A percentile compares a stretch with the other conserved stretches of the same genome.
phyloP scores from a whole-genome alignment of 106 monocot genomes.

The Allium sativum region DNA sequence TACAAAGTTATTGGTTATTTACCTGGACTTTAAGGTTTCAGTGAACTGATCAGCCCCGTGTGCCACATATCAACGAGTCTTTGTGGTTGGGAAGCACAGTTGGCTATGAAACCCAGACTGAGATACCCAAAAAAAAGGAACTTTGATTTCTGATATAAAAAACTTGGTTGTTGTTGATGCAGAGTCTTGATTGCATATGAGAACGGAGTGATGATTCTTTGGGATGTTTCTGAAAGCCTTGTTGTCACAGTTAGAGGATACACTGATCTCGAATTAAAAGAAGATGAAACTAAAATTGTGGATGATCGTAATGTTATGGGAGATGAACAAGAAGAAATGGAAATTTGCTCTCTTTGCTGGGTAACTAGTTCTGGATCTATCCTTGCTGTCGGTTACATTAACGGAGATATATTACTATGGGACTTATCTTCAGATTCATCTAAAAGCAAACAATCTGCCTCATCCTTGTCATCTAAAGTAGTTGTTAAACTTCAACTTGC shows the following conservation, averaged over 20 bases:
- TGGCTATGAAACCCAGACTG: too few species aligned
- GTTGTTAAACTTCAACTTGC: conserved; percentile 81
- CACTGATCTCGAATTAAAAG: conserved; percentile 52
- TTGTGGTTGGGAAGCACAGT: too few species aligned
- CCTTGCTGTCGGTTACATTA: conserved; percentile 83
- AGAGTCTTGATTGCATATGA: conserved; percentile 93
- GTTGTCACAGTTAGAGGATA: conserved; percentile 50
- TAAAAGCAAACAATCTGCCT: conserved; percentile 26
- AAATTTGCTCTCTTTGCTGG: conserved; percentile 95
- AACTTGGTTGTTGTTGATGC: conserved; percentile 7
- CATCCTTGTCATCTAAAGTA: conserved; percentile 22
- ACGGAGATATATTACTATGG: conserved; percentile 93
- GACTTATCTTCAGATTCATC: conserved; percentile 41
- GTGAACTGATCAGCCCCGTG: too few species aligned
- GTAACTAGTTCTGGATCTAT: conserved; percentile 46
- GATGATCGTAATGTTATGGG: conserved; percentile 11
- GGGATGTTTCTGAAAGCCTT: conserved; percentile 57
- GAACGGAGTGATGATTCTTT: conserved; percentile 71
- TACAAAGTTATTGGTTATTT: too few species aligned
- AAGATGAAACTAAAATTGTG: conserved; percentile 23
- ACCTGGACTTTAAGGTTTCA: too few species aligned
- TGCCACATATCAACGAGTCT: too few species aligned
- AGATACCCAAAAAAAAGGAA: too few species aligned
- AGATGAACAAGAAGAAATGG: conserved; percentile 46
- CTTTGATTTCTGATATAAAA: too few species aligned